Evolutionary conservation across 2,329 filamentous ascomycete genomes (phyloP).

Genomic region (Clonostachys rhizophaga): DNA sequence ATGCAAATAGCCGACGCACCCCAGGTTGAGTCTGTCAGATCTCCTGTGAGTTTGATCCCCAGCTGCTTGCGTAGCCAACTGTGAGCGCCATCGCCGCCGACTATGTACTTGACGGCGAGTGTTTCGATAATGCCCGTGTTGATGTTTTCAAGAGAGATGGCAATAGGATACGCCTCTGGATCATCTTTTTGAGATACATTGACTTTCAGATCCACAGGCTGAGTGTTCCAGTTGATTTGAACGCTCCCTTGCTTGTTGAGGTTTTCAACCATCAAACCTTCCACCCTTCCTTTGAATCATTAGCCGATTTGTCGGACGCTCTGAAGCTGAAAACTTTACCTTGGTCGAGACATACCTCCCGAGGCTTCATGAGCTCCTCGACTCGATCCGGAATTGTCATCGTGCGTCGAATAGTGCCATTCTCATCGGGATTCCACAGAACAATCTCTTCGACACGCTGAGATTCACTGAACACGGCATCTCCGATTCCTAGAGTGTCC

Average conservation of each 20-base stretch:
- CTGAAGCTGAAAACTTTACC: constrained; percentile 34
- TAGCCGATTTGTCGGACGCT: no score
- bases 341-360: constrained; percentile 66
- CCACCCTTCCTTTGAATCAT: constrained; percentile 31
- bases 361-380: constrained; percentile 56
- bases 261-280: constrained; percentile 60
- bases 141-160: constrained; percentile 41
- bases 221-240: constrained; percentile 52
- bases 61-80: constrained; percentile 59
- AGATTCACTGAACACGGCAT: constrained; percentile 59
- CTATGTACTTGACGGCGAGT: constrained; percentile 48
- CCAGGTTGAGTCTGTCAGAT: constrained; percentile 48
- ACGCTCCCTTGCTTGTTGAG: constrained; percentile 33
- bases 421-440: constrained; percentile 56
- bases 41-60: constrained; percentile 50
- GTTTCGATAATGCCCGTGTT: constrained; percentile 28
- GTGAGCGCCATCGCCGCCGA: constrained; percentile 66
- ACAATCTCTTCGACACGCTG: constrained; percentile 61
- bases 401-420: constrained; percentile 51
- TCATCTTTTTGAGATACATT: constrained; percentile 45
- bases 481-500: constrained; percentile 63
- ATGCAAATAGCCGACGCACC: constrained; percentile 12
- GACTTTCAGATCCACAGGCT: constrained; percentile 51
- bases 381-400: constrained; percentile 60
- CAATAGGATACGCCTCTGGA: constrained; percentile 52